phyloP scores from a whole-genome alignment of 441 rosid genomes.

The Mallotus repandus region DNA sequence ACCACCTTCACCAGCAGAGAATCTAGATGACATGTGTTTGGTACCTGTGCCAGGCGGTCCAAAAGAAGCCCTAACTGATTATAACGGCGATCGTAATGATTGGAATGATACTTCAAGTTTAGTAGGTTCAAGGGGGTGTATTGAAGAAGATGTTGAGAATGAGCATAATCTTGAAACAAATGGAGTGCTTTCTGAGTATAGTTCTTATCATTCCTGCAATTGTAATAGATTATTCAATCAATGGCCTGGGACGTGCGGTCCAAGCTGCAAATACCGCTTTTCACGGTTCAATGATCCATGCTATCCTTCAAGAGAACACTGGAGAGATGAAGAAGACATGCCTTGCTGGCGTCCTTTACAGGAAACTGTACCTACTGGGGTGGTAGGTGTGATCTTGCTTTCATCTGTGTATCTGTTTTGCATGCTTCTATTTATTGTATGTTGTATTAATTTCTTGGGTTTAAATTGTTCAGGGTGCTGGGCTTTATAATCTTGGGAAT shows the following conservation, averaged over 20 bases:
- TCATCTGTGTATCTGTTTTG: neutral
- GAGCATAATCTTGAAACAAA: neutral
- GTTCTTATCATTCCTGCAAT: neutral
- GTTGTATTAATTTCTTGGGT: neutral
- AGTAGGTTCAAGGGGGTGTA: too few relatives aligned
- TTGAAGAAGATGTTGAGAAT: neutral
- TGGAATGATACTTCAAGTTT: too few relatives aligned
- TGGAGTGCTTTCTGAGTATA: neutral
- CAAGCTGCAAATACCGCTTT: neutral
- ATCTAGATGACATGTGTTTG: neutral
- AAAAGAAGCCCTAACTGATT: neutral
- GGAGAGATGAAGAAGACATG: neutral
- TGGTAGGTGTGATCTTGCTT: conserved; percentile 33
- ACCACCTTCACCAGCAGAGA: neutral
- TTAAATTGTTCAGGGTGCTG: conserved; percentile 63
- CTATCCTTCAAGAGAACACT: neutral
- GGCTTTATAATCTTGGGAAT: conserved; percentile 73
- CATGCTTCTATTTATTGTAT: neutral
- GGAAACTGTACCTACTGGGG: conserved; percentile 37
- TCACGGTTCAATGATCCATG: neutral
- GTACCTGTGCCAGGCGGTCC: neutral
- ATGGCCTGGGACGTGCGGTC: neutral
- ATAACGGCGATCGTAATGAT: neutral
- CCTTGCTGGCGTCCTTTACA: conserved; percentile 5
- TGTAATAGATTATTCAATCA: neutral